phyloP scores from a whole-genome alignment of 192 early-diverging fungal genomes.

The Backusella parvicylindrica region DNA sequence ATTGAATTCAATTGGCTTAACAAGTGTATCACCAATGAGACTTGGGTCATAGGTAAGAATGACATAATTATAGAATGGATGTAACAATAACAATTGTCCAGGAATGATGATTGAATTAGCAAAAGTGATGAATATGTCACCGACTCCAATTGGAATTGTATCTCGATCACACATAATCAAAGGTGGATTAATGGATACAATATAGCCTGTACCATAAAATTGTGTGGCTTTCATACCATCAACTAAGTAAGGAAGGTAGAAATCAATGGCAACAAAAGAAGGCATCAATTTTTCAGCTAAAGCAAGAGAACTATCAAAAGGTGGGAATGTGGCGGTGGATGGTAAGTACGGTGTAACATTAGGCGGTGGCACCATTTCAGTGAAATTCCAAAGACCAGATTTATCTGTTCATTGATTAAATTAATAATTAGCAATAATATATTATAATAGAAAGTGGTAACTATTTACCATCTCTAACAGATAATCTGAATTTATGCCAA shows the following conservation, averaged over 20 bases:
- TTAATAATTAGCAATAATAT: not conserved
- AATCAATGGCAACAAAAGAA: slow-evolving; percentile 78
- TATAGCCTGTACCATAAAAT: slow-evolving; percentile 71
- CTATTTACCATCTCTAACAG: slow-evolving; percentile 62
- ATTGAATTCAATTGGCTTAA: slow-evolving; percentile 60
- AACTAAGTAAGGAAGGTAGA: slow-evolving; percentile 76
- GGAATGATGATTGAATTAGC: slow-evolving; percentile 88
- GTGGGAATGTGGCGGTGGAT: slow-evolving; percentile 68
- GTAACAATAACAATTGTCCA: slow-evolving; percentile 74
- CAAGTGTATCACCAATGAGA: slow-evolving; percentile 72
- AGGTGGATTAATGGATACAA: slow-evolving; percentile 74
- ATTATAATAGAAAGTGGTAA: not conserved
- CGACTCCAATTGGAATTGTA: slow-evolving; percentile 74
- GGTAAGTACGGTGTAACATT: slow-evolving; percentile 45
- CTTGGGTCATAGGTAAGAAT: slow-evolving; percentile 78
- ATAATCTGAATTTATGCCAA: slow-evolving; percentile 81
- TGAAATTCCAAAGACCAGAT: slow-evolving; percentile 82
- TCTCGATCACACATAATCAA: slow-evolving; percentile 81
- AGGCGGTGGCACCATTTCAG: slow-evolving; percentile 61
- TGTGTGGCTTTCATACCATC: slow-evolving; percentile 72
- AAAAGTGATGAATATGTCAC: slow-evolving; percentile 81
- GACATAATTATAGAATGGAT: slow-evolving; percentile 88
- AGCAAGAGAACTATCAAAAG: slow-evolving; percentile 67
- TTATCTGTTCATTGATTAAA: slow-evolving; percentile 30
- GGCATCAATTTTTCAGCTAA: slow-evolving; percentile 73